A percentile compares a stretch with the other conserved stretches of the same genome.
These are phyloP conservation scores for Aspergillus floridensis DNA, from an alignment of 2,329 filamentous ascomycete genomes.

Conservation along the genomic window DNA sequence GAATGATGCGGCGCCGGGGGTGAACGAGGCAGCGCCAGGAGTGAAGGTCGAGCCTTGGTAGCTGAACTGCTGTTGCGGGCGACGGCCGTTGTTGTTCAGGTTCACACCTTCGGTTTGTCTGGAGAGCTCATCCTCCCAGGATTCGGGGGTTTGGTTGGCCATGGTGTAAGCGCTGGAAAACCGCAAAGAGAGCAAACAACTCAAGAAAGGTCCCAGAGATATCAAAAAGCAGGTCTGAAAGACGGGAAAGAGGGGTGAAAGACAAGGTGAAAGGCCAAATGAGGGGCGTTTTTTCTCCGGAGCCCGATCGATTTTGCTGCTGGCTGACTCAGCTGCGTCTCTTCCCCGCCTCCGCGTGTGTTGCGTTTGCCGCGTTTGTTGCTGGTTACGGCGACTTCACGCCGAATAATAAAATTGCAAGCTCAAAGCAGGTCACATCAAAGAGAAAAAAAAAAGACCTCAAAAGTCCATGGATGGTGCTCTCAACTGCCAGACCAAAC, in stretches of 20 bases:
- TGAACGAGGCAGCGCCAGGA: constrained; percentile 63
- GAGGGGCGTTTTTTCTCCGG: constrained; percentile 26
- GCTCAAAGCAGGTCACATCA: neutral
- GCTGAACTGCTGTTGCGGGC: constrained; percentile 44
- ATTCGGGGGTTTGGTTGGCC: constrained; percentile 75
- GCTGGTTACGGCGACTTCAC: neutral
- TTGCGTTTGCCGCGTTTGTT: constrained; percentile 17
- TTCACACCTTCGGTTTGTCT: constrained; percentile 75
- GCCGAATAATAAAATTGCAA: neutral
- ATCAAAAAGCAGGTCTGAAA: constrained; percentile 13
- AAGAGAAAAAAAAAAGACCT: neutral
- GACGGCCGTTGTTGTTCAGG: constrained; percentile 60
- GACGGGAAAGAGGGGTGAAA: constrained; percentile 11
- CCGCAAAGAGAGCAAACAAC: constrained; percentile 22
- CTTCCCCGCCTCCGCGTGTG: constrained; percentile 14
- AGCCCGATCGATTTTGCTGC: constrained; percentile 27
- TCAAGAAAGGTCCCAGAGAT: constrained; percentile 15
- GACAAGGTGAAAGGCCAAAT: constrained; percentile 12
- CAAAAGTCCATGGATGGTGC: neutral
- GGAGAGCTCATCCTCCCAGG: constrained; percentile 89
- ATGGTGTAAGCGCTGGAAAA: constrained; percentile 51
- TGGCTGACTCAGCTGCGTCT: constrained; percentile 28
- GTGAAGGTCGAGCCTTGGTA: constrained; percentile 56
- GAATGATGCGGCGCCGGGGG: constrained; percentile 67
- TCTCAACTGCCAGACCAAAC: neutral